These are phyloP conservation scores for Vigna angularis DNA, from an alignment of 306 rosid species.

Conservation along the genomic window DNA sequence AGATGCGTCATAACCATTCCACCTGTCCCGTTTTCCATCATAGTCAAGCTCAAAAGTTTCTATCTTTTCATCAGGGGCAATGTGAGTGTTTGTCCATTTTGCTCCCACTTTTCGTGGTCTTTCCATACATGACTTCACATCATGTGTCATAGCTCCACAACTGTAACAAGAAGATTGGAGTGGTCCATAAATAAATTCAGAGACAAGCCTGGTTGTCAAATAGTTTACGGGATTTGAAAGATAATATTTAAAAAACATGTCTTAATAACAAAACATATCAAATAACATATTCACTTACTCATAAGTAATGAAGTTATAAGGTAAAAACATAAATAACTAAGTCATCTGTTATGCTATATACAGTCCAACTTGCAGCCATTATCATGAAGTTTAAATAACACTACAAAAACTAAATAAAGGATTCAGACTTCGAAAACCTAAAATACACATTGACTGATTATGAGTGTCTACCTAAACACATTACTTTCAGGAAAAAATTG, in stretches of 20 bases:
- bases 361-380: neutral
- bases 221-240: neutral
- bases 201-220: neutral
- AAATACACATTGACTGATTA: neutral
- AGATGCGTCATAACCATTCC: conserved; percentile 46
- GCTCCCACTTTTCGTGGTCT: conserved; percentile 45
- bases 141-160: conserved; percentile 45
- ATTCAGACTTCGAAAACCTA: neutral
- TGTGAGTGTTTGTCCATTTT: conserved; percentile 38
- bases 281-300: neutral
- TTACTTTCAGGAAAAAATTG: too few species aligned
- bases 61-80: conserved; percentile 44
- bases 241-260: neutral
- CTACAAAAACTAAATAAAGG: neutral
- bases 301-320: neutral
- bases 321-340: neutral
- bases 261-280: neutral
- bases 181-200: conserved; percentile 12
- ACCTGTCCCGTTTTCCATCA: conserved; percentile 44
- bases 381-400: neutral
- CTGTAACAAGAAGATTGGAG: conserved; percentile 29
- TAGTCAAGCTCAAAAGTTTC: conserved; percentile 49
- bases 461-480: too few species aligned
- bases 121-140: conserved; percentile 42
- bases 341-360: neutral